These are phyloP conservation scores for Flaveria floridana DNA, from an alignment of 140 eudicot genomes.

Conservation along the genomic window DNA sequence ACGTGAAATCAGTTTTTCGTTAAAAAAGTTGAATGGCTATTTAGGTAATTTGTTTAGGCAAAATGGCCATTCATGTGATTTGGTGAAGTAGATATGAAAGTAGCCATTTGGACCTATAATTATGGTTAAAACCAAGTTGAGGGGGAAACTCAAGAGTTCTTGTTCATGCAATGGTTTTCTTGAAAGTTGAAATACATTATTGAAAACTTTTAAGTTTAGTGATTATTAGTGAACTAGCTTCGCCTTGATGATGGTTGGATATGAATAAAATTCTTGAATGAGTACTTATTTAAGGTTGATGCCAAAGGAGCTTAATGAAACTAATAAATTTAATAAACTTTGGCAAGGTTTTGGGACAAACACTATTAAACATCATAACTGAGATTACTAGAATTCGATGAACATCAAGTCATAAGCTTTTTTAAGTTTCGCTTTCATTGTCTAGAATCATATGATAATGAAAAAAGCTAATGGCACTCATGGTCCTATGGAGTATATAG, in stretches of 20 bases:
- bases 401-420: background rate
- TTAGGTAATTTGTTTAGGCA: no score
- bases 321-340: background rate
- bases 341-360: constrained; percentile 14
- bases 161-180: background rate
- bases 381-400: background rate
- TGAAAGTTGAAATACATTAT: background rate
- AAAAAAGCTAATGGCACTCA: background rate
- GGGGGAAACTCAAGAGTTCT: background rate
- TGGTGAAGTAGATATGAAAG: no score
- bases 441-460: background rate
- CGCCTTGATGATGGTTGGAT: background rate
- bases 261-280: background rate
- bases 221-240: background rate
- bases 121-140: background rate
- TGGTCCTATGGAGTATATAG: background rate
- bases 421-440: background rate
- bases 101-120: background rate
- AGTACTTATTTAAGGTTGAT: background rate
- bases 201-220: background rate
- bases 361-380: background rate
- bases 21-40: no score
- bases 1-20: no score
- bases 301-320: background rate
- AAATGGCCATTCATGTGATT: no score